Base-by-base conservation (phyloP, 2,329 filamentous ascomycete genomes). In the Fusarium tuaranense region DNA sequence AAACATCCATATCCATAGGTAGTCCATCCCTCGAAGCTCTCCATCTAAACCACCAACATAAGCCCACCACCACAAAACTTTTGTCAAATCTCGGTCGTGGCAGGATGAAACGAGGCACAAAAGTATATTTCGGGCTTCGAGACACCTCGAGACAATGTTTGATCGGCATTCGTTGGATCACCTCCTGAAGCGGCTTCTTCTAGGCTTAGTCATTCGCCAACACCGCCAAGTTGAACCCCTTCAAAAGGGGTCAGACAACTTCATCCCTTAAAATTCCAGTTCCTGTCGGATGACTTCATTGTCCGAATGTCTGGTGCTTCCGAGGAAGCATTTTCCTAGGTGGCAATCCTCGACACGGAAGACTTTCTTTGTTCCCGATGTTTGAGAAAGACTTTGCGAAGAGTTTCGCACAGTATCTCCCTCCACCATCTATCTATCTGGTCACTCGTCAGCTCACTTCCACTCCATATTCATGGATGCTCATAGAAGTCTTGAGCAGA, bases 191-290 rank as follows among this genome's bases (percentile, higher is more conserved):
- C 36, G 27, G 34, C 39, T 27, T 22, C 22, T 41, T 58, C 41
- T 18, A 39, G 41, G 73, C 69, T 78, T 76, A 78, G 75, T 78
- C 75, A 78, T 70, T 16, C 18, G 8, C 36, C 22, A 14, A 39
- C 36, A 12, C 27, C 48, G 48, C 63, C 51, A 67, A 63, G 67
- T 22, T 53, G 22, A 65, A 22, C 67, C 73, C 77, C 70, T 76
- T 69, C 27, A 38, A 62, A 77, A 65, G 74, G 70, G 72, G 59
- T 69, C 65, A 69, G 67, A 71, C 74, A 76, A 73, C 69, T 34
- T 77, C 72, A 76, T 74, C 77, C 76, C 74, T 78, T 79, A 53
- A 63, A 70, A 78, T 79, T 77, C 69, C 70, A 79, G 63, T 69
- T 63, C 69, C 51, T 69, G 59, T 67, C 27, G 46, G 46, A 67